A percentile compares a stretch with the other conserved stretches of the same genome.
Conservation (phyloP, 2,329 filamentous ascomycete genomes). For the Phaeosphaeriaceae sp. region DNA sequence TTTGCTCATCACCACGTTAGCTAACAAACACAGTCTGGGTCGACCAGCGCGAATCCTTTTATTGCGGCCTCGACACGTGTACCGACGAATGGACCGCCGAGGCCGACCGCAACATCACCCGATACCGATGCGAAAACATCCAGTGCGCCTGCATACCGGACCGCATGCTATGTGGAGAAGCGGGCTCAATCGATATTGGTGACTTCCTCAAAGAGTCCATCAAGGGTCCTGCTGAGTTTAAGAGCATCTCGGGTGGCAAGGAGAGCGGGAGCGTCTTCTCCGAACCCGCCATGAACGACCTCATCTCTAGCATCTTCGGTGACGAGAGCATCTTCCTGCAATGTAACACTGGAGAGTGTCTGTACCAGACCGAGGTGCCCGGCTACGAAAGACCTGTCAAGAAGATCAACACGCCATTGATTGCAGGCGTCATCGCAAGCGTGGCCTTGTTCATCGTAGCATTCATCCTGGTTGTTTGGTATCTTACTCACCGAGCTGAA, state of each 20-base stretch:
- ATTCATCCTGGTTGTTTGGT: conserved; percentile 84
- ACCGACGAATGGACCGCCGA: conserved; percentile 73
- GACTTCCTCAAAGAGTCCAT: conserved; percentile 87
- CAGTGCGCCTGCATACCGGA: conserved; percentile 87
- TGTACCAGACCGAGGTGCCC: conserved; percentile 90
- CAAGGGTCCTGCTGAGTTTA: conserved; percentile 85
- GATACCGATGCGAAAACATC: conserved; percentile 84
- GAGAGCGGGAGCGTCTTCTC: conserved; percentile 81
- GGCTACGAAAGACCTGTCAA: conserved; percentile 89
- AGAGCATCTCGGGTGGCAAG: conserved; percentile 68
- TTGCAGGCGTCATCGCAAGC: conserved; percentile 89
- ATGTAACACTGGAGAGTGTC: conserved; percentile 87
- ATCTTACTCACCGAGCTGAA: conserved; percentile 76
- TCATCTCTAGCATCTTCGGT: conserved; percentile 89
- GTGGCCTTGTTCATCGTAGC: conserved; percentile 88
- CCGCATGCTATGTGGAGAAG: conserved; percentile 91
- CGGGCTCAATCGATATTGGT: conserved; percentile 87
- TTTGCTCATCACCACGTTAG: neutral
- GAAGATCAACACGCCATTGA: conserved; percentile 95
- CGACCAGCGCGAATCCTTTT: conserved; percentile 92
- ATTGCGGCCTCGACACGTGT: conserved; percentile 87
- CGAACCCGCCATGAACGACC: conserved; percentile 89
- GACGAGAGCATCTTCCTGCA: conserved; percentile 85
- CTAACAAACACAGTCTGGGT: conserved; percentile 78
- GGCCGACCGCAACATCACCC: conserved; percentile 77